Percentiles rank a stretch among this genome's conserved stretches.
phyloP scores from a whole-genome alignment of 2,329 filamentous ascomycete species.

The Coniochaeta hoffmannii region DNA sequence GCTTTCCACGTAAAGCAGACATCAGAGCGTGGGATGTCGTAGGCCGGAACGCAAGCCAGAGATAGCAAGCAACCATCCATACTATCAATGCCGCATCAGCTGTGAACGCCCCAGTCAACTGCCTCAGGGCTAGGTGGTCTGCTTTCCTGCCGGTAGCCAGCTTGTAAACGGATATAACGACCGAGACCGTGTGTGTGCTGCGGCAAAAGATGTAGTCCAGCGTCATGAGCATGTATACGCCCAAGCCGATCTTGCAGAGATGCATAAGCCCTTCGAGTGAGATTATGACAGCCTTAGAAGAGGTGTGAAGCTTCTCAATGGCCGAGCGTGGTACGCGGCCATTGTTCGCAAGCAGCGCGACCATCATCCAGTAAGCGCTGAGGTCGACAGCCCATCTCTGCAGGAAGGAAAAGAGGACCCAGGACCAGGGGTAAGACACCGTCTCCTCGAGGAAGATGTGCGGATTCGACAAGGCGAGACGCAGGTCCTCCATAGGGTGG shows the following conservation, averaged over 20 bases:
- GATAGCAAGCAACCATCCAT: too few relatives aligned
- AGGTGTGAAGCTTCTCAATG: background rate
- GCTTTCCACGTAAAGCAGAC: constrained; percentile 9
- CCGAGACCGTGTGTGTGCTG: constrained; percentile 17
- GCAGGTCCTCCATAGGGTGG: constrained; percentile 25
- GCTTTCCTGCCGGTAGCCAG: constrained; percentile 10
- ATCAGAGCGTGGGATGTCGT: background rate
- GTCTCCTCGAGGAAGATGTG: constrained; percentile 24
- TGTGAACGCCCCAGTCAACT: too few relatives aligned
- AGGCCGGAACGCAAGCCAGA: constrained; percentile 13
- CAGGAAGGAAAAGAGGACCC: constrained; percentile 9
- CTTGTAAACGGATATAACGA: constrained; percentile 17
- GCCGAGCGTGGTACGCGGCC: background rate
- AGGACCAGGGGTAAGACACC: constrained; percentile 12
- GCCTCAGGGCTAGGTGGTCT: constrained; percentile 7
- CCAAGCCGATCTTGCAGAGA: constrained; percentile 8
- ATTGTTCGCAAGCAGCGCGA: constrained; percentile 3
- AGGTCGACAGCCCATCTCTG: constrained; percentile 13
- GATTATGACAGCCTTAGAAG: background rate
- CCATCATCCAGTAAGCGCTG: constrained; percentile 5
- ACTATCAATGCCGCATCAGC: constrained; percentile 9
- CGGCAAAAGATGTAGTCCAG: constrained; percentile 23
- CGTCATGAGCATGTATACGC: constrained; percentile 17
- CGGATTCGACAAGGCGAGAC: constrained; percentile 26
- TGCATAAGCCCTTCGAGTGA: constrained; percentile 4